Evolutionary conservation across 257 asterid species (phyloP), one percentile per base, ranked within the genome.

Genomic region (Thymus quinquecostatus): DNA sequence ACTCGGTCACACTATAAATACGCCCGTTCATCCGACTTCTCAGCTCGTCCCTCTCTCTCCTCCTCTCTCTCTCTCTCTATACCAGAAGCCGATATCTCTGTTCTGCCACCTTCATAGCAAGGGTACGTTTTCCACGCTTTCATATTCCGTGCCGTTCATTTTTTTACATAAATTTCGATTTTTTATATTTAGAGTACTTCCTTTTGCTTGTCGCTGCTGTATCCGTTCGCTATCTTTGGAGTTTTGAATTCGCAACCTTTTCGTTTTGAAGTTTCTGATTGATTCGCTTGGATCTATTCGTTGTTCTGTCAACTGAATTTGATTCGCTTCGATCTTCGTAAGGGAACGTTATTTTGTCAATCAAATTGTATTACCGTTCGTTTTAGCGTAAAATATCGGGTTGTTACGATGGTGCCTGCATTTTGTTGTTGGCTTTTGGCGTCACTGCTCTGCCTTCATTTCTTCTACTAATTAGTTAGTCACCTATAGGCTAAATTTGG

Each of bases 311-410:
- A 38, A 38, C 6, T 7, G 41, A 38, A 38, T 34, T 38, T 38
- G 41, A 59, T 73, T 70, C 68, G 32, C 27, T 36, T 5, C 75
- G 80, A 68, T 36, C 78, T 38, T 21, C 21, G 21, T 21, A 21
- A 21, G 21, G 88, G 89, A 86, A 76, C 76, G 87, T 72, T 41
- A 43, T 53, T 70, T 59, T 9, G 61, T 66, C 69, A 41, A 11
- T 77, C 77, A 60, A 10, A 10, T 61, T 66, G 54, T 68, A 50
- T 21, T 58, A 14, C 66, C 55, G 33, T 47, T 71, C 67, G 50
- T 51, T 75, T 8, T 54, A 66, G 2, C 54, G 30, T 70, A 12
- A 12, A 41, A 11, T 28, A 7, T 62, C 11, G 41, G 41, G 50
- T 33, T 27, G 14, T 43, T 36, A 2, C 33, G 60, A 27, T 34